These are phyloP conservation scores for Hylodesmum podocarpum DNA, from an alignment of 306 rosid species.

Conservation along the genomic window DNA sequence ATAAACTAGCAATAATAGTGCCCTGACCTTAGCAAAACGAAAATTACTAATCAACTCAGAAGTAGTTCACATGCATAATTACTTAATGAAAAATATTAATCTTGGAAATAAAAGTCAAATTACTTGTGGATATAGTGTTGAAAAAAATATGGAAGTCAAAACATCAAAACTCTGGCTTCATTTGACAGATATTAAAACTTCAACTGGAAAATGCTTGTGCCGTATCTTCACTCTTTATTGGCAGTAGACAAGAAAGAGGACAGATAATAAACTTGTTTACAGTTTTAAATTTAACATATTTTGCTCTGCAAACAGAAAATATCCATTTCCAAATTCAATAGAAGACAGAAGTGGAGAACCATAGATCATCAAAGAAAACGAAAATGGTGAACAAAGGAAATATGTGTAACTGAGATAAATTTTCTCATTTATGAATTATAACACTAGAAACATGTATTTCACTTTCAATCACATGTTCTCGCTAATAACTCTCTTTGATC, in stretches of 20 bases:
- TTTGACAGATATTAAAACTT: background rate
- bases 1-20: background rate
- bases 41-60: background rate
- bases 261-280: background rate
- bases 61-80: background rate
- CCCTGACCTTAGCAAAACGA: background rate
- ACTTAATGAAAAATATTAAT: background rate
- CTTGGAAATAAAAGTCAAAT: constrained; percentile 6
- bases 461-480: background rate
- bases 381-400: background rate
- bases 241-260: background rate
- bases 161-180: constrained; percentile 11
- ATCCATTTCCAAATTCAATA: constrained; percentile 7
- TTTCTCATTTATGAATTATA: background rate
- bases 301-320: constrained; percentile 1
- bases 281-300: background rate
- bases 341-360: background rate
- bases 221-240: constrained; percentile 9
- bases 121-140: background rate
- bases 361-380: background rate
- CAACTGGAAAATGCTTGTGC: background rate
- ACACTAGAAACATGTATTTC: background rate
- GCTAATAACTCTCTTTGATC: background rate
- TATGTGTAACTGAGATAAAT: background rate
- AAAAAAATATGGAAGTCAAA: background rate